Conservation (phyloP, 2,329 filamentous ascomycete species). For the Hymenotorrendiella dingleyae region DNA sequence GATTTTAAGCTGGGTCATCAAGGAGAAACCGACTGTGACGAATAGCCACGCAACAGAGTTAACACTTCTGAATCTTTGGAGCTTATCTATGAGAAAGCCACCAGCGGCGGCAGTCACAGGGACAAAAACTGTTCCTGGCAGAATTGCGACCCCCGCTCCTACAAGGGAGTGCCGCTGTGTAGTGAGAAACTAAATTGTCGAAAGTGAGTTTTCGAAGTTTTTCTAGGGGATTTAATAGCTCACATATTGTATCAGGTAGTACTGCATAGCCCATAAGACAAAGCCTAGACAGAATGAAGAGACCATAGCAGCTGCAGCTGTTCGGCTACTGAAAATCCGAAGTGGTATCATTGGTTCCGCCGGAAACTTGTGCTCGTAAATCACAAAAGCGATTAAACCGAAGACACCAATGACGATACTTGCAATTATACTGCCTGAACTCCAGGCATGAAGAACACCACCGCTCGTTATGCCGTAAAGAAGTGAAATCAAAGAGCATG, state of each 20-base stretch:
- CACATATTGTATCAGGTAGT: slow-evolving; percentile 15
- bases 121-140: slow-evolving; percentile 9
- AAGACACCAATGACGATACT: slow-evolving; percentile 49
- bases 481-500: slow-evolving; percentile 53
- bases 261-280: slow-evolving; percentile 14
- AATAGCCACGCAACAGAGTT: slow-evolving; percentile 7
- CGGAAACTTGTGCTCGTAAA: slow-evolving; percentile 39
- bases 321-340: slow-evolving; percentile 38
- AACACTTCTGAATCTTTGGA: slow-evolving; percentile 7
- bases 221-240: neutral
- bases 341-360: slow-evolving; percentile 32
- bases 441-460: slow-evolving; percentile 58
- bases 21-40: slow-evolving; percentile 3
- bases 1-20: slow-evolving; percentile 10
- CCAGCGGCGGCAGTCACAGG: slow-evolving; percentile 5
- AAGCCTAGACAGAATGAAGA: slow-evolving; percentile 12
- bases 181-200: slow-evolving; percentile 11
- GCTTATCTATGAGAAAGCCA: slow-evolving; percentile 8
- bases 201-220: neutral
- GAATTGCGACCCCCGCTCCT: slow-evolving; percentile 7
- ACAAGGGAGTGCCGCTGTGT: slow-evolving; percentile 9
- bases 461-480: slow-evolving; percentile 57
- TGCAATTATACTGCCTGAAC: slow-evolving; percentile 51
- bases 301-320: slow-evolving; percentile 33
- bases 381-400: slow-evolving; percentile 43